Evolutionary conservation across 805 yeast genomes (phyloP), one percentile per base, ranked within the genome.

Genomic region (Ogataea parapolymorpha): DNA sequence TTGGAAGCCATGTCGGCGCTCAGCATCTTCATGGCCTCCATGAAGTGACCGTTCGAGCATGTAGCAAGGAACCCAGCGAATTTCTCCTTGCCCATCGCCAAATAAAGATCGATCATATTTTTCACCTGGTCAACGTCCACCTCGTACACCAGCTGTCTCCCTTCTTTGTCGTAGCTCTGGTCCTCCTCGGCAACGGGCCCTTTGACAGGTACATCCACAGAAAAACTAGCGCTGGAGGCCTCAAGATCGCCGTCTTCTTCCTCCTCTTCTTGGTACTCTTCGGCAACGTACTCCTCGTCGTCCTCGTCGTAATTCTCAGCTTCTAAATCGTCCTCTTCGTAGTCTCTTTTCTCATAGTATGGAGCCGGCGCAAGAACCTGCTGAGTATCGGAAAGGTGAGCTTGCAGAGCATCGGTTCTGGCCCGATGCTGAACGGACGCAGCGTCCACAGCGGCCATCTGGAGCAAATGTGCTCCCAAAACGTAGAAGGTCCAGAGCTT

Each of bases 41-140:
- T 33, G 32, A 61, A 61, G 31, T 59, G 57, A 3, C 48, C 48
- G 6, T 54, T 38, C 12, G 58, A 49, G 7, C 54, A 49, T 16
- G 56, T 53, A 3, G 64, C 63, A 30, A 61, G 39, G 35, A 54
- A 59, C 5, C 48, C 53, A 2, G 54, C 60, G 48, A 61, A 45
- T 34, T 57, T 58, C 17, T 51, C 56, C 30, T 53, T 53, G 2
- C 60, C 61, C 47, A 54, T 49, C 4, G 39, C 46, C 13, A 55
- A 4, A 20, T 54, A 56, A 35, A 42, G 31, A 24, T 51, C 53
- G 12, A 56, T 25, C 32, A 49, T 41, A 9, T 39, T 37, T 18
- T 50, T 52, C 20, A 56, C 48, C 27, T 59, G 58, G 15, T 58
- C 51, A 7, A 49, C 49, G 33, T 55, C 58, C 13, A 49, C 58